phyloP scores from a whole-genome alignment of 2,329 filamentous ascomycete genomes.

The Exophiala alcalophila region DNA sequence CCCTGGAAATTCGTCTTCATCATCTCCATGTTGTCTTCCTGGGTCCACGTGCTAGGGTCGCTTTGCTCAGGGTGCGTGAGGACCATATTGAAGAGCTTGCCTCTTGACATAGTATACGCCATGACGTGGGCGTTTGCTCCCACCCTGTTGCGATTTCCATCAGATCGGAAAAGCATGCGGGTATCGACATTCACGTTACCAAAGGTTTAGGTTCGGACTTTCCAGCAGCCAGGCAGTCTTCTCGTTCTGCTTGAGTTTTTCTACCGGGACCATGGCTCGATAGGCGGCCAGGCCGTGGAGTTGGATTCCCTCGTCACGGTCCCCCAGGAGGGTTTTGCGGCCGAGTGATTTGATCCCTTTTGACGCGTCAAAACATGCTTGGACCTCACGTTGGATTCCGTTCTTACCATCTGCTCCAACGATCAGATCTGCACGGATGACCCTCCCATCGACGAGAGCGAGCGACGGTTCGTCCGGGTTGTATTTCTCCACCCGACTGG shows the following conservation, averaged over 20 bases:
- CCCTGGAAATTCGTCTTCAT: neutral
- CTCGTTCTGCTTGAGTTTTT: constrained; percentile 1
- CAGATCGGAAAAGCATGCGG: neutral
- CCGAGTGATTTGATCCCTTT: constrained; percentile 4
- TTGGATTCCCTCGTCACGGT: neutral
- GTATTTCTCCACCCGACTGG: constrained; percentile 4
- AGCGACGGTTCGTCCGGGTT: constrained; percentile 7
- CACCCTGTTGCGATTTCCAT: neutral
- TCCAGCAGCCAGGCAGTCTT: constrained; percentile 1
- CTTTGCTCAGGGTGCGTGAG: constrained; percentile 1
- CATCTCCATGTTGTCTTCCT: neutral
- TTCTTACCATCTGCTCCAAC: constrained; percentile 28
- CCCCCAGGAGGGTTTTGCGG: constrained; percentile 1
- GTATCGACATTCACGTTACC: neutral
- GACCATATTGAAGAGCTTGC: constrained; percentile 3
- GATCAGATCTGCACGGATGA: constrained; percentile 23
- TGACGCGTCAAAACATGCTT: constrained; percentile 2
- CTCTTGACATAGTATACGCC: constrained; percentile 1
- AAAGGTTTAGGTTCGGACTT: constrained; percentile 4
- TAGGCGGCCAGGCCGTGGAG: constrained; percentile 1
- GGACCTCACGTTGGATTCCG: neutral
- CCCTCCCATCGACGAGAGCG: constrained; percentile 20
- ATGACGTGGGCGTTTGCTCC: constrained; percentile 1
- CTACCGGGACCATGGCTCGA: neutral
- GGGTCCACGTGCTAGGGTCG: neutral